These are phyloP conservation scores for Grammothele lineata DNA, from an alignment of 768 basidiomycete genomes.

Conservation along the genomic window DNA sequence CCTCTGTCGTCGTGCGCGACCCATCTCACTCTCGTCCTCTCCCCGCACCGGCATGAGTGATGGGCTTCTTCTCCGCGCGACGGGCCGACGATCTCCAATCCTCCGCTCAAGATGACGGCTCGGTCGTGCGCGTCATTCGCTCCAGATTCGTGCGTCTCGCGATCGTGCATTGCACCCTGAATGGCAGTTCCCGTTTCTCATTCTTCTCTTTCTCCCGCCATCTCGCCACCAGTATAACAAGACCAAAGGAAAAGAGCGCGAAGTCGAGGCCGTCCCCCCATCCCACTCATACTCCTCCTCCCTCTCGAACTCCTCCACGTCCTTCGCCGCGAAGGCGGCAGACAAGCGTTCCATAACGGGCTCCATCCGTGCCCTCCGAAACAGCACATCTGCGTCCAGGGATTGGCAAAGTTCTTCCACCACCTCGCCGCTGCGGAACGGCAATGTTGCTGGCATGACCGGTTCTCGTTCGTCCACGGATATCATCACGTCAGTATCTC, in stretches of 20 bases:
- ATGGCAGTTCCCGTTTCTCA: conserved; percentile 6
- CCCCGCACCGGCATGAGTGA: conserved; percentile 25
- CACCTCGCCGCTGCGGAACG: conserved; percentile 10
- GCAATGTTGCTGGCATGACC: conserved; percentile 14
- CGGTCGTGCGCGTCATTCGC: conserved; percentile 31
- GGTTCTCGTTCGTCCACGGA: conserved; percentile 25
- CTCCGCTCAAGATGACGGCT: conserved; percentile 11
- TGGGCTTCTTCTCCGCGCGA: conserved; percentile 39
- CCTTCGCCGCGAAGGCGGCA: conserved; percentile 16
- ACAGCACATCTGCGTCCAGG: conserved; percentile 17
- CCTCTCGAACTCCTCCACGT: conserved; percentile 14
- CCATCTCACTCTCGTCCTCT: too few species aligned
- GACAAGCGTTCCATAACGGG: conserved; percentile 19
- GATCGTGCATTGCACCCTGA: conserved; percentile 2
- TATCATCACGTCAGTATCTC: conserved; percentile 28
- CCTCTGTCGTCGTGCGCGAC: too few species aligned
- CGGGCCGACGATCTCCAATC: conserved; percentile 27
- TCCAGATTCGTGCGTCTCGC: conserved; percentile 34
- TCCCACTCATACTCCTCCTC: conserved; percentile 15
- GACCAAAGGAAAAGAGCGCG: conserved; percentile 28
- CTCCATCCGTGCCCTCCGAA: conserved; percentile 11
- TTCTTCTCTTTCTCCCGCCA: too few species aligned
- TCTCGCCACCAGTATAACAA: conserved; percentile 26
- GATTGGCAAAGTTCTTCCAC: conserved; percentile 11
- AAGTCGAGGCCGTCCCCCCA: conserved; percentile 12